Evolutionary conservation across 352 stramenopile genomes (phyloP), one percentile per base, ranked within the genome.

Genomic region (Pythium volutum): DNA sequence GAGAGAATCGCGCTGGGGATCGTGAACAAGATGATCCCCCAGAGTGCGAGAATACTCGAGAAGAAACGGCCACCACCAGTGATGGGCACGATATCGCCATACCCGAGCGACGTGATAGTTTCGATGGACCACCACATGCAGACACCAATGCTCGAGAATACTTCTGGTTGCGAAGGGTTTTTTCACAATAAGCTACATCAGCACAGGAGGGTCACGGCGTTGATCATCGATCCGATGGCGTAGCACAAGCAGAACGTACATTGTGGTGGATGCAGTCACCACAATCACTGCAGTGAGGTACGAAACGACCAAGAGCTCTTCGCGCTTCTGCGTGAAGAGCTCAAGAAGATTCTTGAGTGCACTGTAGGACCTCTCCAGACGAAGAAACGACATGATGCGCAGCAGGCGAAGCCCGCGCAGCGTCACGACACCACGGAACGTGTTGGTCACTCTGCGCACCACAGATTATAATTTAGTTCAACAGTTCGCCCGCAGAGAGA

Each of bases 11-110:
- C 84, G 34, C 82, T 83, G 1, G 85, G 85, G 54, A 94, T 91
- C 15, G 83, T 90, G 55, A 94, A 94, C 52, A 94, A 57, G 43
- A 94, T 90, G 54, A 91, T 94, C n/a, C 85, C 85, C 81, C 80
- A 94, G 7, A 94, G 62, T 14, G 85, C 85, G 20, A 94, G 66
- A 34, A 91, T 64, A 5, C 77, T 87, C 22, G 79, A 89, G 62
- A 94, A 94, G 39, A 81, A 72, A 9, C 84, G 81, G 2, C 83
- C 85, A 16, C 53, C 69, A 34, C 66, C 66, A 3, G 85, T 93
- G 53, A 94, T 70, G 1, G 85, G 85, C 8, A 93, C 83, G n/a
- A 91, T 93, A 51, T 94, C 81, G 11, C 83, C 83, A 41, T 94
- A 94, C 38, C 85, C 85, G n/a, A 94, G 79, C 42, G 85, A 93